These are phyloP conservation scores for Phialophora macrospora DNA, from an alignment of 2,329 filamentous ascomycete species.

Conservation along the genomic window DNA sequence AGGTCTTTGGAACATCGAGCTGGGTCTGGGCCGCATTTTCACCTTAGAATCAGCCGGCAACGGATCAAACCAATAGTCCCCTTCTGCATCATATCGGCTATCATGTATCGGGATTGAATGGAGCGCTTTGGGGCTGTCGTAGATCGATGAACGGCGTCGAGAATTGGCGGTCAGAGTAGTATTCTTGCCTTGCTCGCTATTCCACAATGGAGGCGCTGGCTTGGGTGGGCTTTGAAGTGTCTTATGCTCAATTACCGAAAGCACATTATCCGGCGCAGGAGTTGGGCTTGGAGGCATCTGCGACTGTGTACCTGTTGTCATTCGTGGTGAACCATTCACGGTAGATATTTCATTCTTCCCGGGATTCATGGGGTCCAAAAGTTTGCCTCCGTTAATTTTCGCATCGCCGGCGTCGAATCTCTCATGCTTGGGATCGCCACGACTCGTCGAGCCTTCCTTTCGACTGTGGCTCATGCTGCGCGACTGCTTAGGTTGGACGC, in stretches of 20 bases:
- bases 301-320: background rate
- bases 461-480: conserved; percentile 12
- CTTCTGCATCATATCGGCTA: conserved; percentile 56
- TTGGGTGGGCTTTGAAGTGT: background rate
- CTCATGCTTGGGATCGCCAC: background rate
- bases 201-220: conserved; percentile 17
- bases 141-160: conserved; percentile 38
- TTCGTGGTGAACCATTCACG: background rate
- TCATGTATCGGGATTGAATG: conserved; percentile 44
- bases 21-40: background rate
- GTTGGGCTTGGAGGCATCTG: background rate
- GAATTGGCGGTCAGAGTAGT: background rate
- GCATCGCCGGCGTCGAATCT: background rate
- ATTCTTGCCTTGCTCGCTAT: conserved; percentile 12
- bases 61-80: conserved; percentile 36
- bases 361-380: background rate
- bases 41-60: conserved; percentile 5
- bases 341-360: background rate
- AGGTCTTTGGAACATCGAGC: conserved; percentile 16
- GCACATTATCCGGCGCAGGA: background rate
- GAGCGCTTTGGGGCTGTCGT: conserved; percentile 19
- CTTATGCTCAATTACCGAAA: background rate
- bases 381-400: background rate
- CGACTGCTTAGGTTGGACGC: conserved; percentile 19
- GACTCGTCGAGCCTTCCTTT: conserved; percentile 1